phyloP scores from a whole-genome alignment of 805 yeast species.

The Pichia thaimueangensis region DNA sequence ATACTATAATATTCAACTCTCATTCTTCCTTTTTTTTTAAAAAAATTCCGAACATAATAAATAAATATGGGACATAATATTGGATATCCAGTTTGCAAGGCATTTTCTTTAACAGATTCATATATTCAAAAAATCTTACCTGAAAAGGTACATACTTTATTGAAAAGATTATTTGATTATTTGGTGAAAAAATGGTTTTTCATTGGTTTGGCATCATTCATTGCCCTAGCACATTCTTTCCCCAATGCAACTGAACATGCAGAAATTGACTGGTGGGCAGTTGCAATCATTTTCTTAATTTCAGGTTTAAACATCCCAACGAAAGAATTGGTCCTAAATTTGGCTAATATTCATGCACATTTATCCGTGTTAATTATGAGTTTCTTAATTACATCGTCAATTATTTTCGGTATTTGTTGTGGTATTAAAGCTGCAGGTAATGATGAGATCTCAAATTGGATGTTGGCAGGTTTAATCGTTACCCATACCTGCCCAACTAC shows the following conservation, averaged over 20 bases:
- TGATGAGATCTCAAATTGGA: conserved; percentile 61
- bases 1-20: too few relatives aligned
- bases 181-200: conserved; percentile 62
- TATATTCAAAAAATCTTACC: background rate
- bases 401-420: conserved; percentile 62
- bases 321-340: conserved; percentile 50
- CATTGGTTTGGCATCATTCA: conserved; percentile 59
- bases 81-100: conserved; percentile 4
- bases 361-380: conserved; percentile 58
- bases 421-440: conserved; percentile 59
- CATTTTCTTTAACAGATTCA: background rate
- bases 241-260: conserved; percentile 81
- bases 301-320: conserved; percentile 78
- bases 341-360: conserved; percentile 80
- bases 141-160: background rate
- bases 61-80: conserved; percentile 2
- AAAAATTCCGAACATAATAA: too few relatives aligned
- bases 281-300: conserved; percentile 75
- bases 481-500: conserved; percentile 90
- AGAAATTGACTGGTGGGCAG: conserved; percentile 84
- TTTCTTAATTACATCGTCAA: conserved; percentile 47
- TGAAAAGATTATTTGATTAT: conserved; percentile 4
- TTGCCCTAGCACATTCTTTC: conserved; percentile 67
- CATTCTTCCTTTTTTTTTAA: too few relatives aligned
- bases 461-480: conserved; percentile 73